Percentiles rank a stretch among this genome's conserved stretches.
These are phyloP conservation scores for Vanderwaltozyma yarrowii DNA, from an alignment of 805 yeast genomes.

Conservation along the genomic window DNA sequence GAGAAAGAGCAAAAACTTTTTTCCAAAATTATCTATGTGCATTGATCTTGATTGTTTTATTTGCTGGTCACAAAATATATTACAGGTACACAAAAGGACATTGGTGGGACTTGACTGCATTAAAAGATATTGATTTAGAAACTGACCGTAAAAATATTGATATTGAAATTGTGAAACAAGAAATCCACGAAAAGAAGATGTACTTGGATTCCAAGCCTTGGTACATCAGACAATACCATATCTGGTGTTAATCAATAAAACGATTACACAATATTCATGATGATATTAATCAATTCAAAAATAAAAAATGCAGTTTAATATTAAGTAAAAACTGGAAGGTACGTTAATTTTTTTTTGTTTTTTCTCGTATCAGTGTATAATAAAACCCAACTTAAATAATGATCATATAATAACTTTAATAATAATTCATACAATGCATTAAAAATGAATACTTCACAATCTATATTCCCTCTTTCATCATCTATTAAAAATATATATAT, in stretches of 20 bases:
- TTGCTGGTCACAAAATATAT: conserved; percentile 40
- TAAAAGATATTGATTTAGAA: conserved; percentile 41
- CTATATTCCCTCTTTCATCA: too few species aligned
- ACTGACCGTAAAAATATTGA: conserved; percentile 44
- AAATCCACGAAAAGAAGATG: conserved; percentile 34
- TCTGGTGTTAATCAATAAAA: conserved; percentile 29
- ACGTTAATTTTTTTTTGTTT: too few species aligned
- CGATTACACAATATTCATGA: too few species aligned
- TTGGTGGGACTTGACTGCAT: conserved; percentile 25
- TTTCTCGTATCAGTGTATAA: too few species aligned
- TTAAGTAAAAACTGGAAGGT: too few species aligned
- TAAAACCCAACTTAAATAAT: too few species aligned
- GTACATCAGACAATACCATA: conserved; percentile 30
- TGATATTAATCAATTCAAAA: too few species aligned
- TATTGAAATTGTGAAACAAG: conserved; percentile 35
- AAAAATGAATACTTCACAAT: too few species aligned
- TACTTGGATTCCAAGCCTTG: conserved; percentile 30
- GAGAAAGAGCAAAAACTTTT: conserved; percentile 38
- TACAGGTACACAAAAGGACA: conserved; percentile 14
- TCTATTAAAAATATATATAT: too few species aligned
- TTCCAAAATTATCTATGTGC: conserved; percentile 48
- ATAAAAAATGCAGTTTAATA: too few species aligned
- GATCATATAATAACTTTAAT: too few species aligned
- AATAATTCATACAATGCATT: too few species aligned
- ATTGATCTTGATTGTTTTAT: conserved; percentile 42